Conservation (phyloP, 2,329 filamentous ascomycete species). For the Alternaria arbusti region DNA sequence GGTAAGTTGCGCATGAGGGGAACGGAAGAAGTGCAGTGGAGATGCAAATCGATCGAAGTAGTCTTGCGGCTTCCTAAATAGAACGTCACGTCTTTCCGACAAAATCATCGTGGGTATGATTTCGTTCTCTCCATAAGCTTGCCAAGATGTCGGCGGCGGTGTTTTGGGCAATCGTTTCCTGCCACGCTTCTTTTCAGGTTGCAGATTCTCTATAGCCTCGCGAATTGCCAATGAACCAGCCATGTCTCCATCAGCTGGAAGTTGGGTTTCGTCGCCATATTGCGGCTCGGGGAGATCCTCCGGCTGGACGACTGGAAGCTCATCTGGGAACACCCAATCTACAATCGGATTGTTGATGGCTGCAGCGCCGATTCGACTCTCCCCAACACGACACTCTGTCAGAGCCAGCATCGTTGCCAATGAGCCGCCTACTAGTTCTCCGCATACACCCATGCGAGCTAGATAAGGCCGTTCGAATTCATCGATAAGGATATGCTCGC, state of each 20-base stretch:
- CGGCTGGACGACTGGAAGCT: slow-evolving; percentile 28
- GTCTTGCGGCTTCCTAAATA: slow-evolving; percentile 53
- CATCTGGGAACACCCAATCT: slow-evolving; percentile 55
- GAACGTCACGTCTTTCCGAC: slow-evolving; percentile 39
- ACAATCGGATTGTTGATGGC: slow-evolving; percentile 56
- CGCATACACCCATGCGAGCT: slow-evolving; percentile 53
- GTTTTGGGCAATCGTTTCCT: slow-evolving; percentile 26
- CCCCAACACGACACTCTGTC: slow-evolving; percentile 55
- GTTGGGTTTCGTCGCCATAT: slow-evolving; percentile 37
- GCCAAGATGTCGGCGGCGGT: slow-evolving; percentile 36
- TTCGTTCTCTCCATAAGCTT: slow-evolving; percentile 29
- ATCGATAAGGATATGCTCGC: slow-evolving; percentile 44
- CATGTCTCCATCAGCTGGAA: slow-evolving; percentile 39
- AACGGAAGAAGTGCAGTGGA: slow-evolving; percentile 59
- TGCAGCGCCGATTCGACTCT: slow-evolving; percentile 52
- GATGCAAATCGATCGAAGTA: slow-evolving; percentile 60
- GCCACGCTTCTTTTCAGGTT: slow-evolving; percentile 10
- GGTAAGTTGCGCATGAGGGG: slow-evolving; percentile 43
- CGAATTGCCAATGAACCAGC: slow-evolving; percentile 20
- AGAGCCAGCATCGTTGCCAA: slow-evolving; percentile 58
- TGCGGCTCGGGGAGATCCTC: slow-evolving; percentile 39
- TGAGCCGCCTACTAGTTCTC: slow-evolving; percentile 56
- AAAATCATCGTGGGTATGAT: slow-evolving; percentile 39
- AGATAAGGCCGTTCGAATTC: slow-evolving; percentile 26
- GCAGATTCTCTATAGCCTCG: slow-evolving; percentile 8